phyloP scores from a whole-genome alignment of 805 yeast genomes.

The Saturnispora bothae region DNA sequence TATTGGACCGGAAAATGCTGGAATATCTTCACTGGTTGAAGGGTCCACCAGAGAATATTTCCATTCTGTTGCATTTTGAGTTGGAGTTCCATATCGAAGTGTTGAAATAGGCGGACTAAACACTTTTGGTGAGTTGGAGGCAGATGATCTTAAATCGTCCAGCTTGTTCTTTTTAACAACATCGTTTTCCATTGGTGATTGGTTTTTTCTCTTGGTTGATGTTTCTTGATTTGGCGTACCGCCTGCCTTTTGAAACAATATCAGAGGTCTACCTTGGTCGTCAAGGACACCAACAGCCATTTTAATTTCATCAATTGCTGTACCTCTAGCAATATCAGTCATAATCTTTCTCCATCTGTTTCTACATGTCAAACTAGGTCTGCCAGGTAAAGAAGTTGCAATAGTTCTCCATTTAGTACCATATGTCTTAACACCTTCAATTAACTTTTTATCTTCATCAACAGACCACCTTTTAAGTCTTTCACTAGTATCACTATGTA shows the following conservation, averaged over 20 bases:
- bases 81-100: constrained; percentile 16
- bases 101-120: constrained; percentile 7
- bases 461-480: constrained; percentile 69
- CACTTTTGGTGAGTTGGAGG: constrained; percentile 7
- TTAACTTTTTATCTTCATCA: constrained; percentile 64
- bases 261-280: constrained; percentile 13
- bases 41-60: constrained; percentile 42
- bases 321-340: constrained; percentile 60
- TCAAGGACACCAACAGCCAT: constrained; percentile 43
- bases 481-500: constrained; percentile 72
- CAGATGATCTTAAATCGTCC: constrained; percentile 4
- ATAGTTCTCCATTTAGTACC: constrained; percentile 90
- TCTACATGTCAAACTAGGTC: constrained; percentile 85
- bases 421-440: constrained; percentile 53
- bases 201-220: background rate
- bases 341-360: constrained; percentile 87
- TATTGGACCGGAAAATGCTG: constrained; percentile 39
- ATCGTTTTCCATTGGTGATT: constrained; percentile 1
- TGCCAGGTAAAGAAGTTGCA: constrained; percentile 54
- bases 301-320: constrained; percentile 45
- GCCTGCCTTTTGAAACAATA: constrained; percentile 8
- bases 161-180: constrained; percentile 1
- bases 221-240: background rate
- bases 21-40: constrained; percentile 32
- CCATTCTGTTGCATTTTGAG: constrained; percentile 44